Base-by-base conservation (phyloP, 2,329 filamentous ascomycete species). In the Fusarium sp. region DNA sequence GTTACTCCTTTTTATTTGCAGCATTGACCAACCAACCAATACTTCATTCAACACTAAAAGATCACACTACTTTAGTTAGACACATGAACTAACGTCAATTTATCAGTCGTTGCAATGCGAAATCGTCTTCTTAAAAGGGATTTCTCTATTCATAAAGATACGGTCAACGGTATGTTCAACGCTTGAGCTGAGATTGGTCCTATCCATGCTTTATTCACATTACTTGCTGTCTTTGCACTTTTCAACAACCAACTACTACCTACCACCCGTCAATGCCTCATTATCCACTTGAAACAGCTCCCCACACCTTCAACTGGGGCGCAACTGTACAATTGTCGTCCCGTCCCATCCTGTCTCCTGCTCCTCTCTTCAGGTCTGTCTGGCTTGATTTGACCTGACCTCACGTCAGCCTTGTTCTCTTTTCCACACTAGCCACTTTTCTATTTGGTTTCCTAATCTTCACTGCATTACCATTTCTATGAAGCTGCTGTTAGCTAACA, bases 101-200 rank as follows among this genome's bases (percentile, higher is more conserved):
- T 26, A 20, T 38, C 30, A 71, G 50, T 56, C 56, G 58, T 51
- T 75, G 68, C 68, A 50, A 83, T 82, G 79, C 77, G 78, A 72
- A 79, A 78, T 65, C 78, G 79, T 50, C 72, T 82, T 38, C 75
- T 78, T 53, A 80, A 79, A 57, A 80, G 78, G 61, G 77, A 78
- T 50, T 82, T 83, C 71, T 66, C 79, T 56, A 81, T 82, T 60
- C 81, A 81, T 63, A 80, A 78, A 60, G 81, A 81, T 76, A 55
- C 67, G 53, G 53, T 65, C 51, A 77, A 72, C 65, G 74, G 76
- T 78, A 77, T 55, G 74, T 71, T 48, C 16, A 30, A 24, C 33
- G 10, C n/a, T 57, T 24, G 15, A n/a, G 53, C 13, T 47, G 24
- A 55, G 36, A 33, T 50, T 28, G n/a, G 50, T 38, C 26, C 36